Evolutionary conservation across 768 basidiomycete genomes (phyloP).

Genomic region (Lanmaoa rubissima): DNA sequence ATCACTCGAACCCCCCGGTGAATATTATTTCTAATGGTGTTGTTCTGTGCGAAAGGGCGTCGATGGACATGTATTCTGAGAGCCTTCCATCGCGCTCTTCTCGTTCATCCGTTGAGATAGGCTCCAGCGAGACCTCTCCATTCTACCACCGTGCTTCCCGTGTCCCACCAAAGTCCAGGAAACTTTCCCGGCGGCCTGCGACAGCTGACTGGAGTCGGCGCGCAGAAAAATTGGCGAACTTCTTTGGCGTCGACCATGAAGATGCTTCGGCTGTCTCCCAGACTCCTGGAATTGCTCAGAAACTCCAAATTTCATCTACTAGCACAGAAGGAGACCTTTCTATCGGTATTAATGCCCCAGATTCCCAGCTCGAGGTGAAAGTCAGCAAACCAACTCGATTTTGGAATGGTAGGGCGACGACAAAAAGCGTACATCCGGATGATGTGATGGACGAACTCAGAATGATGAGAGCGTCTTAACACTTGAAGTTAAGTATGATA

Average conservation of each 20-base stretch:
- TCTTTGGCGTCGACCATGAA: slow-evolving; percentile 16
- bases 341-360: background rate
- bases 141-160: background rate
- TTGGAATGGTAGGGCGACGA: slow-evolving; percentile 35
- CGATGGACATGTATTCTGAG: background rate
- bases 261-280: slow-evolving; percentile 1
- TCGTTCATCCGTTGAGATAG: background rate
- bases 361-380: slow-evolving; percentile 29
- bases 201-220: slow-evolving; percentile 11
- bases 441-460: slow-evolving; percentile 47
- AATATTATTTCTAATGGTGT: background rate
- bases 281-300: background rate
- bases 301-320: background rate
- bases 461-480: slow-evolving; percentile 35
- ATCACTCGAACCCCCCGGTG: background rate
- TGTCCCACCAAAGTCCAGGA: background rate
- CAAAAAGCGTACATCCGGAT: slow-evolving; percentile 37
- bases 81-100: background rate
- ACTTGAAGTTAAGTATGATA: background rate
- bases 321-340: slow-evolving; percentile 4
- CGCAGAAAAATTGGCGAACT: slow-evolving; percentile 12
- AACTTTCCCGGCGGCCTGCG: background rate
- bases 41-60: background rate
- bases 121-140: background rate
- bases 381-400: slow-evolving; percentile 38